phyloP scores from a whole-genome alignment of 2,329 filamentous ascomycete species.

The Thelonectria blattea region DNA sequence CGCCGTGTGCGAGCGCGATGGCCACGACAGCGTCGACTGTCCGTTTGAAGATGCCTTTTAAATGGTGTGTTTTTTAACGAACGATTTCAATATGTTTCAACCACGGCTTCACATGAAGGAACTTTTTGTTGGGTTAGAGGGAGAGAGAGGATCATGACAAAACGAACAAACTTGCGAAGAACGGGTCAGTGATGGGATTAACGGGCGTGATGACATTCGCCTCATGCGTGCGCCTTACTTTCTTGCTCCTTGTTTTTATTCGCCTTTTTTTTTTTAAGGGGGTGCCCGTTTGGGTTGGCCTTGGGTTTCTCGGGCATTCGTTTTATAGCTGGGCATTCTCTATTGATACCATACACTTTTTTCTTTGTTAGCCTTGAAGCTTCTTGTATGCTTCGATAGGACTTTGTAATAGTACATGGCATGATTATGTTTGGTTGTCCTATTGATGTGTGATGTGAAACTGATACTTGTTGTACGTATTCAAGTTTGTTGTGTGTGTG shows the following conservation, averaged over 20 bases:
- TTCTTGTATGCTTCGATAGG: slow-evolving; percentile 22
- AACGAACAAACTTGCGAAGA: slow-evolving; percentile 17
- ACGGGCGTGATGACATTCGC: slow-evolving; percentile 38
- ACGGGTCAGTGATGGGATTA: slow-evolving; percentile 27
- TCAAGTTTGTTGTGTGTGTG: too few relatives aligned
- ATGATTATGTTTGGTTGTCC: slow-evolving; percentile 18
- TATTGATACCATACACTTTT: slow-evolving; percentile 44
- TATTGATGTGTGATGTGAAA: neutral
- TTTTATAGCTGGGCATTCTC: neutral
- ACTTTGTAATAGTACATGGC: slow-evolving; percentile 33
- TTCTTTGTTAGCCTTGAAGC: slow-evolving; percentile 26
- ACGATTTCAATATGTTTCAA: slow-evolving; percentile 10
- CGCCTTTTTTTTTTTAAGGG: slow-evolving; percentile 23
- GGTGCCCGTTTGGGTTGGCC: slow-evolving; percentile 26
- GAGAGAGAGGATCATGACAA: slow-evolving; percentile 27
- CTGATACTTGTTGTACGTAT: too few relatives aligned
- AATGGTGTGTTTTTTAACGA: slow-evolving; percentile 15
- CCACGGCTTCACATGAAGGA: slow-evolving; percentile 7
- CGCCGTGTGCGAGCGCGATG: slow-evolving; percentile 93
- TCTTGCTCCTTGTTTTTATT: neutral
- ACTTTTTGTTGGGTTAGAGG: slow-evolving; percentile 15
- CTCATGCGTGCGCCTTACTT: slow-evolving; percentile 27
- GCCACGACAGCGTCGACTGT: slow-evolving; percentile 94
- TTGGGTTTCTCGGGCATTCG: slow-evolving; percentile 32
- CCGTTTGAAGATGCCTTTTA: slow-evolving; percentile 85